phyloP scores from a whole-genome alignment of 331 rosid species.

The Saraca asoca region DNA sequence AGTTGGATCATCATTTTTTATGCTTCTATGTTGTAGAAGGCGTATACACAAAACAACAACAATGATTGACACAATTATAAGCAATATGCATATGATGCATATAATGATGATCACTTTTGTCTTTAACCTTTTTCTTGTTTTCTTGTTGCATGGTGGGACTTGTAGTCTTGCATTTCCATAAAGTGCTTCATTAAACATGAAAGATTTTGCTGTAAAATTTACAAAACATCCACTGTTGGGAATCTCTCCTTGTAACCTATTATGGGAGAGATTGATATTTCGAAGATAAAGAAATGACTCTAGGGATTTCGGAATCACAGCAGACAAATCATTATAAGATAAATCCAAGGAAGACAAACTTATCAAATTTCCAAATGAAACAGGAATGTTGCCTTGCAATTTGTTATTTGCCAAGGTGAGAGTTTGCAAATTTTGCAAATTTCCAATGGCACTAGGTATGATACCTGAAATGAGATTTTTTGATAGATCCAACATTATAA shows the following conservation, averaged over 20 bases:
- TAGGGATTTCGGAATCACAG: neutral
- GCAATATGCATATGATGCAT: neutral
- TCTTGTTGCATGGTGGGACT: neutral
- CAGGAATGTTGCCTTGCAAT: neutral
- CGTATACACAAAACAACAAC: neutral
- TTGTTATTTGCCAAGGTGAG: constrained; percentile 5
- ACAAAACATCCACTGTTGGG: neutral
- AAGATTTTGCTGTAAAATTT: neutral
- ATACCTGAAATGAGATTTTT: neutral
- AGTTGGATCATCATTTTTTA: neutral
- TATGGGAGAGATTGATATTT: constrained; percentile 29
- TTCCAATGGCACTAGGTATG: constrained; percentile 1
- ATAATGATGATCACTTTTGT: neutral
- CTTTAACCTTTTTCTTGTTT: neutral
- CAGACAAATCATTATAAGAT: constrained; percentile 16
- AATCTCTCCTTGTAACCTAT: neutral
- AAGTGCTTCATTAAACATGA: neutral
- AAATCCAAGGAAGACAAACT: constrained; percentile 12
- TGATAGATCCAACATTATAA: neutral
- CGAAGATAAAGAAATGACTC: neutral
- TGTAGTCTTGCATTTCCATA: neutral
- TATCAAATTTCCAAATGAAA: neutral
- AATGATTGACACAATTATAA: neutral
- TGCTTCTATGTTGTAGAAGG: neutral
- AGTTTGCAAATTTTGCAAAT: neutral